Evolutionary conservation across 495 filamentous ascomycete genomes (phyloP), one percentile per base, ranked within the genome.

Genomic region (Delitschia confertaspora): DNA sequence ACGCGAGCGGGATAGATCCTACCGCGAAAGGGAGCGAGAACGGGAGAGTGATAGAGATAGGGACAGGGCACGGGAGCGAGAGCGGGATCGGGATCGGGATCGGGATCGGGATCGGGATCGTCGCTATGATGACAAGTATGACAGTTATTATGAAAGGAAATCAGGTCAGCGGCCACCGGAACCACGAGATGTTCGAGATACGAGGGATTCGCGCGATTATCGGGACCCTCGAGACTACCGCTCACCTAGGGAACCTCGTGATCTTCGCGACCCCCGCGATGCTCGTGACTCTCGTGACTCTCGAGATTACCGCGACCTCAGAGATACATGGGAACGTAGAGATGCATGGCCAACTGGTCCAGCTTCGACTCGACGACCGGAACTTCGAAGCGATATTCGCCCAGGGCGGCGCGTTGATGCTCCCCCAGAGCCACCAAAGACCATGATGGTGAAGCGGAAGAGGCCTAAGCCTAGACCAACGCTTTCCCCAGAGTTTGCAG

Each of bases 381-480:
- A 69, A 18, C 45, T 49, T 38, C 59, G 64, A 36, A 56, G 61
- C 31, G 65, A 75, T 13, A 67, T 66, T 27, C 68, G 65, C 9
- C 62, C 62, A 38, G 57, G 55, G 33, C 36, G 47, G 16, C 44
- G 39, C n/a, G 16, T 36, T 22, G 58, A 57, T 22, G 36, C 53
- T 17, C 57, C 71, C 40, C 57, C 73, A 33, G 60, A 60, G 10
- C 58, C 33, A 55, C 69, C 51, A 7, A 62, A 79, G 35, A 84
- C 73, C 51, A 81, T 76, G 67, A 78, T 76, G 3, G 68, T 53
- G 0, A 54, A 49, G 37, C 50, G 81, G 55, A 85, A 74, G 61
- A 75, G 79, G 13, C 58, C 75, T 4, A 94, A 88, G 51, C 70
- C 78, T 43, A 78, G 79, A 38, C 85, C 84, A 9, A 73, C 69